Evolutionary conservation across 2,329 filamentous ascomycete genomes (phyloP), one percentile per base, ranked within the genome.

Genomic region (Lasiodiplodia citricola): DNA sequence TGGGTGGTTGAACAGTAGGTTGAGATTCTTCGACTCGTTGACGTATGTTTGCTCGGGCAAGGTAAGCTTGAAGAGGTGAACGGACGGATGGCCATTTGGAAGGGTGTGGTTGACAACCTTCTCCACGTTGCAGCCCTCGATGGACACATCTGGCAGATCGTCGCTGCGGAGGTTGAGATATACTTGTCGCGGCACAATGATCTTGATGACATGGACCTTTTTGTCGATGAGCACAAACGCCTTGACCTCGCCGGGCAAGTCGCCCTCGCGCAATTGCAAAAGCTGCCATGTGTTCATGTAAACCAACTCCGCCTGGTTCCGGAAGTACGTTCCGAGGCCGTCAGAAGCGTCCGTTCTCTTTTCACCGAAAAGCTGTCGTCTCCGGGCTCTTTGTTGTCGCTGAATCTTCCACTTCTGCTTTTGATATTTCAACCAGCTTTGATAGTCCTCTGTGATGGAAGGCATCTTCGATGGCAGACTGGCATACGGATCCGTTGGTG

Each of bases 331-430:
- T 68, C 90, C 91, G 72, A 91, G 84, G 0, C 86, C 85, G 76
- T 91, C 88, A 2, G 85, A 84, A 16, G 86, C 82, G 73, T 87
- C 83, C 60, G 84, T 85, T 13, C 90, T 87, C 68, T 91, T 90
- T 75, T 99, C 95, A 70, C 96, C 96, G 75, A 99, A 99, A 0
- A 99, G 84, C 78, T 99, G 96, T 60, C 95, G 88, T 71, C 96
- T 87, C 54, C 95, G 90, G 70, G 91, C 86, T 25, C 96, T 89
- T 41, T 95, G 94, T 78, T 97, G 92, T 76, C 94, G 97, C 78
- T 99, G 96, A 47, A 98, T 91, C 83, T 95, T 97, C 96, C 96
- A 99, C 80, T 99, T 99, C 82, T 94, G 89, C 81, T 99, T 99
- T 78, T 99, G 96, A 75, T 98, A 98, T 75, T 91, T 87, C 66